phyloP scores from a whole-genome alignment of 1,139 yeast species.

The Blastobotrys arbuscula region DNA sequence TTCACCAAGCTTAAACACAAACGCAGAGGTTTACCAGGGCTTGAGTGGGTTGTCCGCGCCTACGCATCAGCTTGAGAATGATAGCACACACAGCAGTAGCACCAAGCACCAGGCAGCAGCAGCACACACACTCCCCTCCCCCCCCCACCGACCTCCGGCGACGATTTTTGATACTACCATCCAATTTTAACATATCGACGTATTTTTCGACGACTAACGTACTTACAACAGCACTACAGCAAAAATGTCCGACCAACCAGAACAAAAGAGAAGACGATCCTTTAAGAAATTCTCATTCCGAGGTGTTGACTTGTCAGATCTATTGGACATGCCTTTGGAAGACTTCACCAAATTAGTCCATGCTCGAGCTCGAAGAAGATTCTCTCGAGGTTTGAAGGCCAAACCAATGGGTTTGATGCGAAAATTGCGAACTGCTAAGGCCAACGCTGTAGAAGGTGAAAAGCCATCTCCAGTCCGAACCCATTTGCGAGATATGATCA shows the following conservation, averaged over 20 bases:
- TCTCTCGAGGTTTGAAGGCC: slow-evolving; percentile 94
- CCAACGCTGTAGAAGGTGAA: slow-evolving; percentile 78
- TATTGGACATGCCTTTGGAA: slow-evolving; percentile 91
- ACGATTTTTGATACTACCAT: no score
- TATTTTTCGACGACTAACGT: slow-evolving; percentile 1
- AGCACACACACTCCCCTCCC: background rate
- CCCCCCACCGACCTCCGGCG: background rate
- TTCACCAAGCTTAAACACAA: no score
- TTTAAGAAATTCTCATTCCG: slow-evolving; percentile 98
- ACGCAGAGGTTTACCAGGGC: no score
- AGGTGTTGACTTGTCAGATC: slow-evolving; percentile 96
- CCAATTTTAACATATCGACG: background rate
- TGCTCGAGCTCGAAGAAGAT: slow-evolving; percentile 99
- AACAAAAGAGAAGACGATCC: slow-evolving; percentile 50
- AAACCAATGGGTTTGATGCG: slow-evolving; percentile 96
- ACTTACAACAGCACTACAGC: background rate
- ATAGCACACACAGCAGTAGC: no score
- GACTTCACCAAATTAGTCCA: slow-evolving; percentile 95
- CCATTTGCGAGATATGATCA: slow-evolving; percentile 98
- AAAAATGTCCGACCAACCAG: slow-evolving; percentile 12
- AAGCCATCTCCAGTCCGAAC: slow-evolving; percentile 99
- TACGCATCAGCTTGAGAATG: no score
- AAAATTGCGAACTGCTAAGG: slow-evolving; percentile 97
- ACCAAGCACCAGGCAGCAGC: no score
- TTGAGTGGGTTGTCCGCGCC: no score